Evolutionary conservation across 2,329 filamentous ascomycete species (phyloP).

Genomic region (Microsporum canis): DNA sequence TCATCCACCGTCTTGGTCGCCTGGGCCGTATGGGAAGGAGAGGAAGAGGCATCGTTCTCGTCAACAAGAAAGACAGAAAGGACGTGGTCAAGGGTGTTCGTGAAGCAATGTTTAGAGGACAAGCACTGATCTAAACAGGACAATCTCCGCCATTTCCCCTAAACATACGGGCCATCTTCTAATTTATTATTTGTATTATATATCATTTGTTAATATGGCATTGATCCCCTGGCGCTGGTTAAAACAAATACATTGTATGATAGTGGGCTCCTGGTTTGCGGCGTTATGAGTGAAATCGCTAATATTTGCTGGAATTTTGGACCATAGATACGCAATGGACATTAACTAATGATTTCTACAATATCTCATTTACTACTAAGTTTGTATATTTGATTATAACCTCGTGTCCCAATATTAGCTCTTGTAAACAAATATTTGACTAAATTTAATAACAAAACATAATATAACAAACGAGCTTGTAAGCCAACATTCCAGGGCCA

Average conservation of each 20-base stretch:
- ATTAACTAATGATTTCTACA: not conserved
- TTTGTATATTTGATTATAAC: not conserved
- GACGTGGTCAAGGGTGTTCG: conserved; percentile 88
- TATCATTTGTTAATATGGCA: not conserved
- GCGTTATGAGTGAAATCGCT: not conserved
- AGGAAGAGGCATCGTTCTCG: conserved; percentile 78
- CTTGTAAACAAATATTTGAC: not conserved
- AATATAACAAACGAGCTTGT: not conserved
- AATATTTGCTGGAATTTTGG: not conserved
- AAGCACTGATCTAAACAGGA: conserved; percentile 54
- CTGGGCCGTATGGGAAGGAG: conserved; percentile 86
- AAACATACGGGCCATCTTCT: not conserved
- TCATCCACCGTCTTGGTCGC: conserved; percentile 87
- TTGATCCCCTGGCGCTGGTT: not conserved
- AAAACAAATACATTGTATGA: not conserved
- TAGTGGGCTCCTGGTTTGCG: not conserved
- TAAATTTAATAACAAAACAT: not conserved
- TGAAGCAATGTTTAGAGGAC: conserved; percentile 74
- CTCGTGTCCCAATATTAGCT: not conserved
- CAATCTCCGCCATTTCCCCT: not conserved
- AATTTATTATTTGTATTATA: not conserved
- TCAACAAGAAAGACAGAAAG: conserved; percentile 77
- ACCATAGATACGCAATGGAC: not conserved
- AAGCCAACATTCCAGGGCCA: not conserved
- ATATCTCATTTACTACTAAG: not conserved